These are phyloP conservation scores for Incumbomyces delicatus DNA, from an alignment of 2,329 filamentous ascomycete species.

Conservation along the genomic window DNA sequence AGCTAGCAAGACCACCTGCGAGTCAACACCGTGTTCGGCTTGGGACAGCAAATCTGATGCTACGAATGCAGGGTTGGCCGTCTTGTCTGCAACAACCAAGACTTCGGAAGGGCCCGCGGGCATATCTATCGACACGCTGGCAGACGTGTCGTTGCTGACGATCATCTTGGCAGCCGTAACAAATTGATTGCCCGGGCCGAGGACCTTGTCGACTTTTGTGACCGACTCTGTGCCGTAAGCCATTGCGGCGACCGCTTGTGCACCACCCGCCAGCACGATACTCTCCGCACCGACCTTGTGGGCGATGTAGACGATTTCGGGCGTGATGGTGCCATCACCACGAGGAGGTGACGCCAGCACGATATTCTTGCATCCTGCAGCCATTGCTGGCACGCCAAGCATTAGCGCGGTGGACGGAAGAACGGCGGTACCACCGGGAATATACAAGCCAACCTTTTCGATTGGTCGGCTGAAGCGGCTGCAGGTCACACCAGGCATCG, in stretches of 20 bases:
- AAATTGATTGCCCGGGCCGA: conserved; percentile 95
- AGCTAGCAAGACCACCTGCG: conserved; percentile 84
- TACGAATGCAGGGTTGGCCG: conserved; percentile 85
- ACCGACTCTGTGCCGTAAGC: conserved; percentile 94
- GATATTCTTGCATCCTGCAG: conserved; percentile 91
- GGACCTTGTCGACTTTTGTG: conserved; percentile 95
- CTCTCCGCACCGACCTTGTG: conserved; percentile 94
- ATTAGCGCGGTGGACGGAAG: conserved; percentile 93
- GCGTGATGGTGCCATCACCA: conserved; percentile 79
- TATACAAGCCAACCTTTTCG: conserved; percentile 90
- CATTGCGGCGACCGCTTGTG: conserved; percentile 91
- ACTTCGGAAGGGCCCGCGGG: conserved; percentile 94
- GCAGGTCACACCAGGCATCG: conserved; percentile 94
- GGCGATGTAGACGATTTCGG: conserved; percentile 93
- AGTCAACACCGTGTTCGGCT: conserved; percentile 93
- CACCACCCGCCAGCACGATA: conserved; percentile 90
- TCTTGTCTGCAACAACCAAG: conserved; percentile 83
- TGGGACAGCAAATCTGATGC: conserved; percentile 90
- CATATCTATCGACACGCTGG: conserved; percentile 95
- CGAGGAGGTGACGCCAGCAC: conserved; percentile 87
- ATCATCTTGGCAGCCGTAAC: conserved; percentile 98
- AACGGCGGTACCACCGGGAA: conserved; percentile 94
- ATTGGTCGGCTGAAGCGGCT: conserved; percentile 88
- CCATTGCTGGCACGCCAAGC: conserved; percentile 95
- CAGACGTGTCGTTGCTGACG: conserved; percentile 93